A percentile compares a stretch with the other conserved stretches of the same genome.
phyloP scores from a whole-genome alignment of 768 basidiomycete species.

The Candolleomyces aberdarensis region DNA sequence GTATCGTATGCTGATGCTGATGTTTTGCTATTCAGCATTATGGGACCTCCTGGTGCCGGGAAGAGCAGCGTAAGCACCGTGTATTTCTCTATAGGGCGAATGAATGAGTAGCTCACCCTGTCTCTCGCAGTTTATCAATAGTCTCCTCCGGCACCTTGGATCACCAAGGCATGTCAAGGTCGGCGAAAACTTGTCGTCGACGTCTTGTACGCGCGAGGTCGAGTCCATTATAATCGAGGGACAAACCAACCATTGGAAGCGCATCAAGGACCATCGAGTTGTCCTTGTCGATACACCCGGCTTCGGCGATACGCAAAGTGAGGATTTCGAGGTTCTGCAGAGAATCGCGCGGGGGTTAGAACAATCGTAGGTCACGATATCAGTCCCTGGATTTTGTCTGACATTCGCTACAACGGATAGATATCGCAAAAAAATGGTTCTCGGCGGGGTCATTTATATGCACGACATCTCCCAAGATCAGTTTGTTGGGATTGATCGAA shows the following conservation, averaged over 20 bases:
- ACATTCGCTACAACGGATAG: constrained; percentile 5
- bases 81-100: background rate
- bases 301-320: constrained; percentile 20
- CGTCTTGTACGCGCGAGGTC: constrained; percentile 21
- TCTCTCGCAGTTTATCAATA: constrained; percentile 17
- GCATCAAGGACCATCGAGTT: background rate
- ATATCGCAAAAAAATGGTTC: constrained; percentile 11
- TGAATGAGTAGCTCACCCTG: background rate
- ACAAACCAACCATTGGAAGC: constrained; percentile 3
- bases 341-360: constrained; percentile 23
- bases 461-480: constrained; percentile 21
- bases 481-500: constrained; percentile 23
- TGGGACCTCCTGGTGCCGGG: constrained; percentile 29
- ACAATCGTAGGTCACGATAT: constrained; percentile 16
- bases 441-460: constrained; percentile 28
- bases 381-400: background rate
- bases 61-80: constrained; percentile 24
- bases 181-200: constrained; percentile 15
- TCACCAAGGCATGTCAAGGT: constrained; percentile 2
- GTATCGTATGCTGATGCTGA: background rate
- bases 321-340: constrained; percentile 22
- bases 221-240: constrained; percentile 6
- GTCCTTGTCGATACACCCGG: constrained; percentile 25
- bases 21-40: constrained; percentile 14
- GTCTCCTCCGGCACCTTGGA: background rate